These are phyloP conservation scores for Dryadomyces sulphureus DNA, from an alignment of 2,329 filamentous ascomycete species.

Conservation along the genomic window DNA sequence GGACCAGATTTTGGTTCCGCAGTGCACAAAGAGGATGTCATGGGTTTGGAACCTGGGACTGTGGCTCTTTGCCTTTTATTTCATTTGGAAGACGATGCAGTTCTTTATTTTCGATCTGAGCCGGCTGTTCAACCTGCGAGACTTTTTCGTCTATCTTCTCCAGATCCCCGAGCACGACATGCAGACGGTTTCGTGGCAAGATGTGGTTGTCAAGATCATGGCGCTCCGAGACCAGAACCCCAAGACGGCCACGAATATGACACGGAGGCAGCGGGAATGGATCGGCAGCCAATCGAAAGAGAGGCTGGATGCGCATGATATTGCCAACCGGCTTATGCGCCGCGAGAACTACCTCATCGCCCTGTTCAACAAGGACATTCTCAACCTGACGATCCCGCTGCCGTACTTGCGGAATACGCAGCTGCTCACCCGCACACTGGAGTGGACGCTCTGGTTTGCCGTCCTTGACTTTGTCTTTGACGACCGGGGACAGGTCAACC, in stretches of 20 bases:
- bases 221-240: slow-evolving; percentile 71
- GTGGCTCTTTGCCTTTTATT: slow-evolving; percentile 77
- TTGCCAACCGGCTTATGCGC: slow-evolving; percentile 92
- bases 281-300: slow-evolving; percentile 83
- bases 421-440: slow-evolving; percentile 75
- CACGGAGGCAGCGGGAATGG: slow-evolving; percentile 34
- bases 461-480: slow-evolving; percentile 93
- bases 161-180: slow-evolving; percentile 74
- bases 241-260: slow-evolving; percentile 50
- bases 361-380: slow-evolving; percentile 89
- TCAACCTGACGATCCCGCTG: slow-evolving; percentile 73
- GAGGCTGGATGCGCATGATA: slow-evolving; percentile 88
- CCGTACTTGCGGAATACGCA: slow-evolving; percentile 69
- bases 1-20: slow-evolving; percentile 43
- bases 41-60: slow-evolving; percentile 62
- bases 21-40: slow-evolving; percentile 65
- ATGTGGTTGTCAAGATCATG: slow-evolving; percentile 76
- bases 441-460: slow-evolving; percentile 84
- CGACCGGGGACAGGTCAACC: slow-evolving; percentile 70
- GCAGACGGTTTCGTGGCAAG: slow-evolving; percentile 89
- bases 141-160: slow-evolving; percentile 73
- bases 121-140: slow-evolving; percentile 60
- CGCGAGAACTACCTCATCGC: slow-evolving; percentile 95
- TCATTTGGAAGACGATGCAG: slow-evolving; percentile 65
- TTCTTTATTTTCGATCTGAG: slow-evolving; percentile 55